A percentile compares a stretch with the other conserved stretches of the same genome.
These are phyloP conservation scores for Penstemon barbatus DNA, from an alignment of 257 asterid genomes.

Conservation along the genomic window DNA sequence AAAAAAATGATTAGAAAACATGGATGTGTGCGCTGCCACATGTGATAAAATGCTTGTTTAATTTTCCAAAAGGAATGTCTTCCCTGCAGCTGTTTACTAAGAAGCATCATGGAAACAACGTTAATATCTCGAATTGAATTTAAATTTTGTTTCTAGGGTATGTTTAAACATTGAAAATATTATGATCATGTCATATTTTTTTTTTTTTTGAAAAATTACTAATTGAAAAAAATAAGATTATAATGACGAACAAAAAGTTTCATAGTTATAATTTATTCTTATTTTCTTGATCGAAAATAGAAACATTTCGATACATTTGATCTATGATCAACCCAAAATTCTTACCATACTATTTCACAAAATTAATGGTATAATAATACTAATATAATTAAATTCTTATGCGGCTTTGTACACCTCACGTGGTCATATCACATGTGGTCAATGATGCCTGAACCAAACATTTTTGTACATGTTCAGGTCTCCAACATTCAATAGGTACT, in stretches of 20 bases:
- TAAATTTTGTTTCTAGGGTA: too few relatives aligned
- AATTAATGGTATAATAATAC: neutral
- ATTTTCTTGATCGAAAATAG: too few relatives aligned
- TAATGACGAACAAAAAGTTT: neutral
- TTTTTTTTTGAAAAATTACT: too few relatives aligned
- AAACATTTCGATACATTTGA: too few relatives aligned
- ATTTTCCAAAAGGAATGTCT: constrained; percentile 15
- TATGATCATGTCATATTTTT: too few relatives aligned
- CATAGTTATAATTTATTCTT: neutral
- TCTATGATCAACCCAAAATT: neutral
- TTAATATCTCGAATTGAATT: too few relatives aligned
- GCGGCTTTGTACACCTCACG: constrained; percentile 14
- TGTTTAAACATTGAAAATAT: too few relatives aligned
- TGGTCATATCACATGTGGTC: constrained; percentile 33
- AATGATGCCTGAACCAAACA: constrained; percentile 26
- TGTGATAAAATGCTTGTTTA: neutral
- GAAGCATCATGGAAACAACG: constrained; percentile 29
- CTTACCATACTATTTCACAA: neutral
- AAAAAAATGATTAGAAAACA: neutral
- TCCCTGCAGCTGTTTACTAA: neutral
- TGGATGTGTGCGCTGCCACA: constrained; percentile 7
- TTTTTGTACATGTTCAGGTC: neutral
- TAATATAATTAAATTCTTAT: neutral
- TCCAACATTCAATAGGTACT: constrained; percentile 5
- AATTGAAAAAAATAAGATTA: too few relatives aligned